Evolutionary conservation across 148 eudicot species (phyloP).

Genomic region (Camellia japonica): DNA sequence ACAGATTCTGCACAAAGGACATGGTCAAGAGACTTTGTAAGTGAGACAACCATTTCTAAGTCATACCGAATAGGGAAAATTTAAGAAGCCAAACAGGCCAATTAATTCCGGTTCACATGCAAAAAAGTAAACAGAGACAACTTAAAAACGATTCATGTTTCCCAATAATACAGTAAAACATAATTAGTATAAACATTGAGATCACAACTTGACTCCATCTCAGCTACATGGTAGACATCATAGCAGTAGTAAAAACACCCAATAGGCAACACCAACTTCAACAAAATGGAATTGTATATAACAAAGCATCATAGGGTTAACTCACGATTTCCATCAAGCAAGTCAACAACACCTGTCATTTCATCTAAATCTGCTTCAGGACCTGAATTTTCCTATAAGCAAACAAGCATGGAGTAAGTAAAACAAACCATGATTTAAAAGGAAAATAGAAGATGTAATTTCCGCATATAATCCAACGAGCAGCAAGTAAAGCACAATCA

Average conservation of each 20-base stretch:
- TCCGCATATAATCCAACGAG: constrained; percentile 6
- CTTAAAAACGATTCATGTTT: neutral
- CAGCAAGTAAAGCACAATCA: constrained; percentile 6
- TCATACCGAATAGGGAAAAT: neutral
- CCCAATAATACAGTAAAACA: constrained; percentile 5
- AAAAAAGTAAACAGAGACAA: neutral
- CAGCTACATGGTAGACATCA: neutral
- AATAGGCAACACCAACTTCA: neutral
- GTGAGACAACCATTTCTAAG: neutral
- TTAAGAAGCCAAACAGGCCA: neutral
- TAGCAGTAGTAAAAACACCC: neutral
- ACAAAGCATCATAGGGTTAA: neutral
- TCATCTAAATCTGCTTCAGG: constrained; percentile 28
- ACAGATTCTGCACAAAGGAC: constrained; percentile 29
- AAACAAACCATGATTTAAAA: neutral
- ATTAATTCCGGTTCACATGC: neutral
- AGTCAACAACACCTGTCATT: constrained; percentile 21
- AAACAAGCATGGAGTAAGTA: constrained; percentile 6
- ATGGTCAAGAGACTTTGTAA: constrained; percentile 2
- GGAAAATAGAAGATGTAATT: neutral
- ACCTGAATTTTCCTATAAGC: constrained; percentile 27
- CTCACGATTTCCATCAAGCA: constrained; percentile 40
- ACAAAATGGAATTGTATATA: neutral
- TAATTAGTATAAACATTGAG: neutral
- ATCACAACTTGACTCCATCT: neutral